Percentiles rank a stretch among this genome's conserved stretches.
These are phyloP conservation scores for Aureococcus anophagefferens DNA, from an alignment of 108 stramenopile genomes.

Conservation along the genomic window DNA sequence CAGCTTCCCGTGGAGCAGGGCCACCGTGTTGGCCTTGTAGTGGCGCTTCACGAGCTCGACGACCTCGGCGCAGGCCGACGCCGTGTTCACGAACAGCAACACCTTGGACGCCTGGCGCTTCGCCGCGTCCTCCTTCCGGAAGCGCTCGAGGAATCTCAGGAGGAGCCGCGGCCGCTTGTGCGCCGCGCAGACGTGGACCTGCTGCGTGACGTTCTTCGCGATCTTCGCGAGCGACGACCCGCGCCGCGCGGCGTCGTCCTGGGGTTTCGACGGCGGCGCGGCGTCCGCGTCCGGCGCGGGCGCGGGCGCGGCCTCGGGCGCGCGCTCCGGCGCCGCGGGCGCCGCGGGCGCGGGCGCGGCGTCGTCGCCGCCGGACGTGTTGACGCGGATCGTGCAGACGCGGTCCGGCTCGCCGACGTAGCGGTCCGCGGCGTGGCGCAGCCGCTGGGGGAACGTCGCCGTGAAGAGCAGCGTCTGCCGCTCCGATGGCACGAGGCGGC, in stretches of 20 bases:
- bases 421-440: neutral
- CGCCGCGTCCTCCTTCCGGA: neutral
- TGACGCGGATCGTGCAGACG: slow-evolving; percentile 1
- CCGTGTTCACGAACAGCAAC: neutral
- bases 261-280: neutral
- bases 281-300: neutral
- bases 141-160: neutral
- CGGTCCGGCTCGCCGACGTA: neutral
- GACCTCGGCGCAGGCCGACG: neutral
- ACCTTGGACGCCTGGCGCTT: neutral
- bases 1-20: slow-evolving; percentile 95
- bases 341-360: neutral
- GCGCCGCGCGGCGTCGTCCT: neutral
- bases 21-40: neutral
- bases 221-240: neutral
- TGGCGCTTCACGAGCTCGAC: neutral
- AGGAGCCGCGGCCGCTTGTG: slow-evolving; percentile 16
- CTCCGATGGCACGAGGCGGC: neutral
- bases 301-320: neutral
- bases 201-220: neutral
- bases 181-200: slow-evolving; percentile 17
- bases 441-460: slow-evolving; percentile 12
- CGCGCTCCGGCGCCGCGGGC: neutral
- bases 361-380: neutral
- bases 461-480: slow-evolving; percentile 13